These are phyloP conservation scores for Phytophthora brassicae DNA, from an alignment of 352 stramenopile genomes.

Conservation along the genomic window DNA sequence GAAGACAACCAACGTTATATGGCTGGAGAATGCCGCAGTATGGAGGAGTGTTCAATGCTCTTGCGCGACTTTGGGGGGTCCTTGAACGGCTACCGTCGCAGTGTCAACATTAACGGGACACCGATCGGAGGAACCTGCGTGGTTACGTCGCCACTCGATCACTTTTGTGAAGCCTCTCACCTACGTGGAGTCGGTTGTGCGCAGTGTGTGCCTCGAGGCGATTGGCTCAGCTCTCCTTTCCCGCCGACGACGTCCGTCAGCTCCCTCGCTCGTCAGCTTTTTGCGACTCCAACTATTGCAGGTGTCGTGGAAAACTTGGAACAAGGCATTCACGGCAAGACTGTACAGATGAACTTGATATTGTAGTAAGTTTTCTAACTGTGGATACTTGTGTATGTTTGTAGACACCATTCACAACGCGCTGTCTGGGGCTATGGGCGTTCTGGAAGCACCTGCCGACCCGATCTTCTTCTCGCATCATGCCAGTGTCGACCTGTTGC, in stretches of 20 bases:
- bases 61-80: conserved; percentile 75
- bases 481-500: conserved; percentile 77
- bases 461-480: conserved; percentile 90
- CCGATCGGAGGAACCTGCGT: conserved; percentile 67
- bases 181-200: conserved; percentile 42
- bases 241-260: conserved; percentile 71
- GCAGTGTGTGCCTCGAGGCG: conserved; percentile 69
- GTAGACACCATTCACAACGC: conserved; percentile 83
- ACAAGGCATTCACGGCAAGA: conserved; percentile 76
- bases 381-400: conserved; percentile 4
- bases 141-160: conserved; percentile 41
- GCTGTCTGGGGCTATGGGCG: conserved; percentile 64
- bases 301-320: conserved; percentile 70
- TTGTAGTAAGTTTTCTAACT: conserved; percentile 8
- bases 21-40: conserved; percentile 54
- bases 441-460: conserved; percentile 75
- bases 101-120: conserved; percentile 69
- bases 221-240: conserved; percentile 56
- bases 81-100: conserved; percentile 26
- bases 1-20: conserved; percentile 78
- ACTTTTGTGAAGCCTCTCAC: conserved; percentile 78
- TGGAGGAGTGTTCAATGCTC: conserved; percentile 76
- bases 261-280: conserved; percentile 76
- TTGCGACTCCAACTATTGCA: conserved; percentile 64
- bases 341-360: not conserved